Evolutionary conservation across 805 yeast species (phyloP).

Genomic region (Jamesozyma piceae): DNA sequence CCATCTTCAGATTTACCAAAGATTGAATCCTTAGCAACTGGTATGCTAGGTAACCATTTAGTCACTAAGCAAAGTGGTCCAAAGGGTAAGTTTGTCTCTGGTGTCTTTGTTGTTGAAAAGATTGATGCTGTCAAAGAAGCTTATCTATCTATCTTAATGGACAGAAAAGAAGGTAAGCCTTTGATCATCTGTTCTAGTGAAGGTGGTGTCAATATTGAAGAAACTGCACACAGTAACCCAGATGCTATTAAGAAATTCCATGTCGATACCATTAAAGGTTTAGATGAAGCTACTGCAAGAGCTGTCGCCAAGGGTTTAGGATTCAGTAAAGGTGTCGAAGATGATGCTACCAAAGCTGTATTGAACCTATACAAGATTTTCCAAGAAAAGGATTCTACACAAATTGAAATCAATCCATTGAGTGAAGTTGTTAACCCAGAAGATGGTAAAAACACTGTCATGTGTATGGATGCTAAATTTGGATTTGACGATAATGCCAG

Average conservation of each 20-base stretch:
- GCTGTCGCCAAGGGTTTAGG: constrained; percentile 76
- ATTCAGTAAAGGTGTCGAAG: constrained; percentile 64
- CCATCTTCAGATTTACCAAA: constrained; percentile 58
- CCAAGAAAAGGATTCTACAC: constrained; percentile 89
- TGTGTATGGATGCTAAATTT: constrained; percentile 99
- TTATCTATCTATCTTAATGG: constrained; percentile 88
- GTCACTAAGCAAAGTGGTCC: constrained; percentile 98
- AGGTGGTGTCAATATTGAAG: constrained; percentile 99
- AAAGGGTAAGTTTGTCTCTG: constrained; percentile 93
- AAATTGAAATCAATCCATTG: constrained; percentile 96
- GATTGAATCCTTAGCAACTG: constrained; percentile 73
- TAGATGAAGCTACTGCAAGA: constrained; percentile 65
- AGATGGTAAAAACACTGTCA: constrained; percentile 55
- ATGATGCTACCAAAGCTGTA: constrained; percentile 81
- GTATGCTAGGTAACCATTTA: constrained; percentile 87
- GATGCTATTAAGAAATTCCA: constrained; percentile 83
- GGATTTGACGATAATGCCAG: constrained; percentile 95
- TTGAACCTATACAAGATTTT: constrained; percentile 83
- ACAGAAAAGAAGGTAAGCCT: constrained; percentile 83
- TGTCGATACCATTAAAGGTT: constrained; percentile 61
- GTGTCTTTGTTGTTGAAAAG: constrained; percentile 92
- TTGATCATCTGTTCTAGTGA: constrained; percentile 91
- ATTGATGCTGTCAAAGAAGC: constrained; percentile 92
- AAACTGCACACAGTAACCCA: constrained; percentile 89
- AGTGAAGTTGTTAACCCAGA: constrained; percentile 59